Percentiles rank a stretch among this genome's conserved stretches.
These are phyloP conservation scores for Atkinsonella texensis DNA, from an alignment of 2,329 filamentous ascomycete species.

Conservation along the genomic window DNA sequence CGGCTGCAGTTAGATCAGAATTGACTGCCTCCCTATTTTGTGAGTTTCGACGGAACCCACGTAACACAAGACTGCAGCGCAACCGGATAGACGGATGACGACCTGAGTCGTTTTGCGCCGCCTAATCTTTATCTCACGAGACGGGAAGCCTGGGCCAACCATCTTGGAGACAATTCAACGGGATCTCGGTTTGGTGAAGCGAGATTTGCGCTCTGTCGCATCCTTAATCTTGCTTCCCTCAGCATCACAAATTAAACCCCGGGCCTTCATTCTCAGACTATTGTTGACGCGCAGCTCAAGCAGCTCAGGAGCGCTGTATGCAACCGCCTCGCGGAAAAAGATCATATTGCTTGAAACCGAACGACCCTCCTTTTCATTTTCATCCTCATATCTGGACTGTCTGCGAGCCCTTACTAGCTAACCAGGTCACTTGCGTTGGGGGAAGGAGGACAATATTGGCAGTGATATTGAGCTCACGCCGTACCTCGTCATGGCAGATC, in stretches of 20 bases:
- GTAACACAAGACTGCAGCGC: slow-evolving; percentile 14
- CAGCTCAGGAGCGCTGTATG: neutral
- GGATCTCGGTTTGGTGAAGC: slow-evolving; percentile 6
- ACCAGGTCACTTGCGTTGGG: neutral
- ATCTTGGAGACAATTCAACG: slow-evolving; percentile 2
- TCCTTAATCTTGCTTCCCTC: slow-evolving; percentile 3
- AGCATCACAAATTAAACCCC: neutral
- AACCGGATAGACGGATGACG: slow-evolving; percentile 12
- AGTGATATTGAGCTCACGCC: slow-evolving; percentile 1
- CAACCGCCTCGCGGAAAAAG: neutral
- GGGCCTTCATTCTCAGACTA: neutral
- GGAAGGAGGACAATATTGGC: neutral
- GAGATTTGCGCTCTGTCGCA: slow-evolving; percentile 10
- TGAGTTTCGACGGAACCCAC: slow-evolving; percentile 1
- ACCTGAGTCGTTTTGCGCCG: slow-evolving; percentile 9
- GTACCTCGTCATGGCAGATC: slow-evolving; percentile 35
- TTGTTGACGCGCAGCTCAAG: neutral
- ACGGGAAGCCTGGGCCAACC: slow-evolving; percentile 6
- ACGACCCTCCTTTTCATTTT: neutral
- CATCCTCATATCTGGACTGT: neutral
- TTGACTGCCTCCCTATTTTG: neutral
- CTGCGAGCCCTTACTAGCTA: neutral
- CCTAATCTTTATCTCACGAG: slow-evolving; percentile 4
- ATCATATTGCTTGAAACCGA: neutral
- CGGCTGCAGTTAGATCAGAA: neutral